Conservation (phyloP, 139 green algal species). For the Coelastrella sp. region DNA sequence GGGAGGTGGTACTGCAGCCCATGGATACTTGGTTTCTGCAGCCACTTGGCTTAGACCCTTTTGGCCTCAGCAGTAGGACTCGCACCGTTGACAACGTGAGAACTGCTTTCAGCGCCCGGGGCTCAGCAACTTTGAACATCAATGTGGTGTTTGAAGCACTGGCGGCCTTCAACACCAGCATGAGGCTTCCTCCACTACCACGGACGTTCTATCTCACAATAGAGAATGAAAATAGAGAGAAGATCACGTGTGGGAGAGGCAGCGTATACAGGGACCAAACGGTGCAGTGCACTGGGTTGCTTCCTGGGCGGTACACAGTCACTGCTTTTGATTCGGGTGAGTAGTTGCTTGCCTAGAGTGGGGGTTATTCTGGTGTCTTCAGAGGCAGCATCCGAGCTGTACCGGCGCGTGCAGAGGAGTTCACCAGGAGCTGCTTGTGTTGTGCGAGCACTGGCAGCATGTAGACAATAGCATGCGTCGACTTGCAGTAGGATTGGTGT, state of each 20-base stretch:
- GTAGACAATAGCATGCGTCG: not conserved
- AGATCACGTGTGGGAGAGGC: not conserved
- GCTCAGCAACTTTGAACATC: slow-evolving; percentile 8
- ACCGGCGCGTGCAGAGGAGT: not conserved
- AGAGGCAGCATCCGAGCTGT: not conserved
- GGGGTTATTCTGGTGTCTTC: no score
- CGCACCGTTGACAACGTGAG: not conserved
- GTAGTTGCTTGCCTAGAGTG: not conserved
- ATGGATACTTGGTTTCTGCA: not conserved
- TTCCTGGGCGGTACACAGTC: not conserved
- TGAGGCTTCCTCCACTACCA: slow-evolving; percentile 1
- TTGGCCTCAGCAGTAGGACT: not conserved
- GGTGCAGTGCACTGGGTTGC: slow-evolving; percentile 4
- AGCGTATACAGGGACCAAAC: slow-evolving; percentile 10
- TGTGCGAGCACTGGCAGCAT: no score
- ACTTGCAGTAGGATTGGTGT: not conserved
- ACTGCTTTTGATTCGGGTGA: not conserved
- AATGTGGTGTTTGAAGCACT: not conserved
- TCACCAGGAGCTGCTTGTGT: no score
- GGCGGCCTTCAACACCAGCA: not conserved
- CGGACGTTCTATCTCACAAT: not conserved
- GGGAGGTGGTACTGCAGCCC: slow-evolving; percentile 13
- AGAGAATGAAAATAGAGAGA: not conserved
- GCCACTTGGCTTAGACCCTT: not conserved
- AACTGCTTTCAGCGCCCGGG: not conserved